Percentiles rank a stretch among this genome's conserved stretches.
phyloP scores from a whole-genome alignment of 768 basidiomycete species.

The Pholiota microspora region DNA sequence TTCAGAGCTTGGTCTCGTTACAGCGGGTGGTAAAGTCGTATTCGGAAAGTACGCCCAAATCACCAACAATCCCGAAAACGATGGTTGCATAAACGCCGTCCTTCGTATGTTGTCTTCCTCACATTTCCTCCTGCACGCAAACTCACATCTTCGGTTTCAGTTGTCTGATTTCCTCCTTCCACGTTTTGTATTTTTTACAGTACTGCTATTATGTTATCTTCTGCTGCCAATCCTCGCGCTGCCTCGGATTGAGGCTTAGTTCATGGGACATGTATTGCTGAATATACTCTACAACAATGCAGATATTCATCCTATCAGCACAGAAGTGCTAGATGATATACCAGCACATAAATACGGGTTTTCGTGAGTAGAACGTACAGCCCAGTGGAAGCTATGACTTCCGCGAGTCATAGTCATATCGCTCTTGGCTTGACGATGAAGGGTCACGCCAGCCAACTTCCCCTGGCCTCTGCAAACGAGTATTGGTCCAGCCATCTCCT shows the following conservation, averaged over 20 bases:
- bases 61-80: slow-evolving; percentile 94
- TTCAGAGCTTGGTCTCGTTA: slow-evolving; percentile 97
- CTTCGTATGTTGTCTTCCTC: slow-evolving; percentile 57
- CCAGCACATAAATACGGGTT: no score
- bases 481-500: not conserved
- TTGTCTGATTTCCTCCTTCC: slow-evolving; percentile 23
- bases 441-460: not conserved
- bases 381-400: not conserved
- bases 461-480: not conserved
- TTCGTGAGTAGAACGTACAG: no score
- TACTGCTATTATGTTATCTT: not conserved
- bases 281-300: not conserved
- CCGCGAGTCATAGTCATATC: not conserved
- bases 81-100: slow-evolving; percentile 95
- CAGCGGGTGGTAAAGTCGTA: slow-evolving; percentile 92
- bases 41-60: slow-evolving; percentile 94
- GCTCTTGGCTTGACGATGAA: not conserved
- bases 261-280: not conserved
- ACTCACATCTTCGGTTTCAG: slow-evolving; percentile 17
- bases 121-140: no score
- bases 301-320: not conserved
- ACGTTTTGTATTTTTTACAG: slow-evolving; percentile 8
- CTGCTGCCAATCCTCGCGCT: not conserved
- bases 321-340: not conserved
- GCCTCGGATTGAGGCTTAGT: not conserved